phyloP scores from a whole-genome alignment of 1,139 yeast species.

The Nematodospora anomalae region DNA sequence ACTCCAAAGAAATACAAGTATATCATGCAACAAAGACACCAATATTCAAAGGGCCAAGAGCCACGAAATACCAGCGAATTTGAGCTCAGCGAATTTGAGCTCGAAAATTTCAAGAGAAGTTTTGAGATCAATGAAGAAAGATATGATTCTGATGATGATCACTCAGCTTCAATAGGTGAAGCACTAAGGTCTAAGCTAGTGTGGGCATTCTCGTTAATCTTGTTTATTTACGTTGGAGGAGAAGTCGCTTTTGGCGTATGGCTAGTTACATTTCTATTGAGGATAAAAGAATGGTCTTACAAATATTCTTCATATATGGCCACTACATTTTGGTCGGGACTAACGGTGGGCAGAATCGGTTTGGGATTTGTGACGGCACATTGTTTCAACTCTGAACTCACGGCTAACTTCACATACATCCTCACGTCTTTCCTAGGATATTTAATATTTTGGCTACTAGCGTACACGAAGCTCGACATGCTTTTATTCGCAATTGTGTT shows the following conservation, averaged over 20 bases:
- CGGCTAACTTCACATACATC: slow-evolving; percentile 41
- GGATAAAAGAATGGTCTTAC: slow-evolving; percentile 48
- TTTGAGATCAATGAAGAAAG: slow-evolving; percentile 18
- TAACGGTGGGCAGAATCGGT: slow-evolving; percentile 59
- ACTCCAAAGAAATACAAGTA: slow-evolving; percentile 56
- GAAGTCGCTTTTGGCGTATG: slow-evolving; percentile 72
- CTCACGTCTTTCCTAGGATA: slow-evolving; percentile 31
- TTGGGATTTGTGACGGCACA: slow-evolving; percentile 62
- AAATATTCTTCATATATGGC: slow-evolving; percentile 57
- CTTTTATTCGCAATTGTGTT: slow-evolving; percentile 43
- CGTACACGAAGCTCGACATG: slow-evolving; percentile 16
- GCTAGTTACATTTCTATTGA: slow-evolving; percentile 57
- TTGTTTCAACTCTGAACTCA: slow-evolving; percentile 44
- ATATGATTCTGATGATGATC: slow-evolving; percentile 17
- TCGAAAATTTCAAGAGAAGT: slow-evolving; percentile 13
- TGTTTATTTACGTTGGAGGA: slow-evolving; percentile 65
- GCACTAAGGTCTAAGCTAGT: slow-evolving; percentile 46
- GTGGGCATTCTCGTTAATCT: slow-evolving; percentile 46
- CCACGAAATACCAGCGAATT: slow-evolving; percentile 1
- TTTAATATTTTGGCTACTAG: slow-evolving; percentile 30
- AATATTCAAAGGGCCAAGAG: slow-evolving; percentile 8
- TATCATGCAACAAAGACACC: slow-evolving; percentile 15
- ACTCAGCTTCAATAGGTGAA: slow-evolving; percentile 25
- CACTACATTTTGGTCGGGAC: slow-evolving; percentile 63
- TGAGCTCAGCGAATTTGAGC: slow-evolving; percentile 15